Conservation (phyloP, 164 flowering plant genomes). For the Akebia trifoliata region DNA sequence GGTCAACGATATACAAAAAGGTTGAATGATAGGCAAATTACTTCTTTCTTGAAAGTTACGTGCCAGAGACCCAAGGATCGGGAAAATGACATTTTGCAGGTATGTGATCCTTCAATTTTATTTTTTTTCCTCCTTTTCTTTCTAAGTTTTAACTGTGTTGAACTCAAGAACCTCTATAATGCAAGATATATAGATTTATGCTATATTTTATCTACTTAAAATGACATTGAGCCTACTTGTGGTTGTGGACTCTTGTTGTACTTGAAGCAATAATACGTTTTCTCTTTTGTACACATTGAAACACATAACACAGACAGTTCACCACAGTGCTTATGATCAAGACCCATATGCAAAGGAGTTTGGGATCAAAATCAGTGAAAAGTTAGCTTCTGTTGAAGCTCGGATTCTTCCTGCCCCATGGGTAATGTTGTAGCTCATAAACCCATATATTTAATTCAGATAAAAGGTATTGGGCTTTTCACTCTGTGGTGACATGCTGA, state of each 20-base stretch:
- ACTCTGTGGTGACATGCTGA: constrained; percentile 6
- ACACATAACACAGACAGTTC: constrained; percentile 51
- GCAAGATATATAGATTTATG: background rate
- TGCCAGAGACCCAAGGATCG: constrained; percentile 76
- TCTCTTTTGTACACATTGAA: background rate
- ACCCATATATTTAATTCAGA: background rate
- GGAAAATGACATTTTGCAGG: constrained; percentile 71
- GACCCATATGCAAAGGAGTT: constrained; percentile 79
- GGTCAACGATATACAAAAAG: constrained; percentile 82
- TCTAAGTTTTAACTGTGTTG: background rate
- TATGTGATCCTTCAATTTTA: constrained; percentile 7
- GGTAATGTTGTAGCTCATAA: constrained; percentile 33
- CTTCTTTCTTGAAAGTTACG: constrained; percentile 70
- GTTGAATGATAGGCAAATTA: constrained; percentile 76
- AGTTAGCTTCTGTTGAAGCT: constrained; percentile 69
- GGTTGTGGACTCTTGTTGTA: background rate
- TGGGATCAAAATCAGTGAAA: constrained; percentile 73
- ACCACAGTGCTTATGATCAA: constrained; percentile 62
- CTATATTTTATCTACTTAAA: background rate
- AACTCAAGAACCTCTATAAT: background rate
- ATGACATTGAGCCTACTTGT: background rate
- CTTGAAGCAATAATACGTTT: background rate
- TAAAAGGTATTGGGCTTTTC: constrained; percentile 1
- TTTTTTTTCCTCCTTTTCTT: background rate
- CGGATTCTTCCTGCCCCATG: constrained; percentile 84